phyloP scores from a whole-genome alignment of 2,329 filamentous ascomycete species.

The Magnaporthiopsis poae region DNA sequence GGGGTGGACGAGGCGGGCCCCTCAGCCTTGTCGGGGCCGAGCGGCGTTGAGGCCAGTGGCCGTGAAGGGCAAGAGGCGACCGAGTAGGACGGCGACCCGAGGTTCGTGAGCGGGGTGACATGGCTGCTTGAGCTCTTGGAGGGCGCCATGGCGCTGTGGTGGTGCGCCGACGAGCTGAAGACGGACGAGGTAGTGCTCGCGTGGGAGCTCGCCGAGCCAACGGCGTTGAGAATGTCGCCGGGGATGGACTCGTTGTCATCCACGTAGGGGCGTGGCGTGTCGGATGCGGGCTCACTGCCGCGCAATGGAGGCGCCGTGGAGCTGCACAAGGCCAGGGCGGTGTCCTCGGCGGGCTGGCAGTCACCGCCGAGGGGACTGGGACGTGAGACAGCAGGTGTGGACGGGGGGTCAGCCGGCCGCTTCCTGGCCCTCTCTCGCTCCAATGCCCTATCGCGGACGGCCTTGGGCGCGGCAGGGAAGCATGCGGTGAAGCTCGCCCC shows the following conservation, averaged over 20 bases:
- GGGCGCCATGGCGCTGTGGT: slow-evolving; percentile 30
- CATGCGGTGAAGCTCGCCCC: slow-evolving; percentile 75
- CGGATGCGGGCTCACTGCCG: slow-evolving; percentile 5
- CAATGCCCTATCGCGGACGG: slow-evolving; percentile 47
- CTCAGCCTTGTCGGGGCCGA: slow-evolving; percentile 3
- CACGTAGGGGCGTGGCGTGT: slow-evolving; percentile 13
- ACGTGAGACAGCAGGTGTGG: not conserved
- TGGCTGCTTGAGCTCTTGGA: slow-evolving; percentile 35
- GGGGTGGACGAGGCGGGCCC: not conserved
- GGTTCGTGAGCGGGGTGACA: slow-evolving; percentile 41
- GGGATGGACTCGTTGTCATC: slow-evolving; percentile 51
- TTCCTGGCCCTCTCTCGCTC: slow-evolving; percentile 53
- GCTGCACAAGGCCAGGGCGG: slow-evolving; percentile 16
- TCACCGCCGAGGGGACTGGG: slow-evolving; percentile 10
- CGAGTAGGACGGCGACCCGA: slow-evolving; percentile 42
- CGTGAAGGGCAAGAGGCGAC: slow-evolving; percentile 39
- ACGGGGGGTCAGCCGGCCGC: slow-evolving; percentile 28
- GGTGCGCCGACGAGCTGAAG: slow-evolving; percentile 44
- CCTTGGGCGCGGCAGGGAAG: slow-evolving; percentile 68
- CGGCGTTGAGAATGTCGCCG: slow-evolving; percentile 59
- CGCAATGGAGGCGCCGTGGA: slow-evolving; percentile 1
- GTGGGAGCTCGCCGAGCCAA: slow-evolving; percentile 63
- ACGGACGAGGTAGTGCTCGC: slow-evolving; percentile 62
- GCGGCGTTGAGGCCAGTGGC: slow-evolving; percentile 24
- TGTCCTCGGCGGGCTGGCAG: slow-evolving; percentile 14